phyloP scores from a whole-genome alignment of 2,329 filamentous ascomycete genomes.

The Neonectria sp. region DNA sequence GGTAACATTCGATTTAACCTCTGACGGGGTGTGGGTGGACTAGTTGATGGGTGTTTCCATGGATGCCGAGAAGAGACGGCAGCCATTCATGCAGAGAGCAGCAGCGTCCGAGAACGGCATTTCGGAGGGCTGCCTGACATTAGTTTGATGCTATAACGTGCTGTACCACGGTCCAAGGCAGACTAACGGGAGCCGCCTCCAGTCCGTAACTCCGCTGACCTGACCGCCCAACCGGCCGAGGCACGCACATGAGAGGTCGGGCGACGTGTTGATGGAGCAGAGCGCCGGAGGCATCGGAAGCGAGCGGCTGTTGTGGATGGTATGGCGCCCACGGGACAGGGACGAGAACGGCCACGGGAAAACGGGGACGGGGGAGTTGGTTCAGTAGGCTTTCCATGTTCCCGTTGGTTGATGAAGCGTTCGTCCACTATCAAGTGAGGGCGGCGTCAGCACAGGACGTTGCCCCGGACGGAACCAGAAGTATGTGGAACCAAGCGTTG shows the following conservation, averaged over 20 bases:
- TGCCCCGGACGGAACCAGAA: neutral
- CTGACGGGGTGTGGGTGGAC: neutral
- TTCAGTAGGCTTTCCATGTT: neutral
- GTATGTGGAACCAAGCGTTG: neutral
- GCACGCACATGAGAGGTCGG: neutral
- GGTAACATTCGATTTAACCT: neutral
- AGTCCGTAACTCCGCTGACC: conserved; percentile 27
- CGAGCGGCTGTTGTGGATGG: neutral
- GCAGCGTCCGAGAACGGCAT: conserved; percentile 2
- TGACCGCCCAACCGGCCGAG: neutral
- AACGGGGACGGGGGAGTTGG: neutral
- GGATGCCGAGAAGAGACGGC: neutral
- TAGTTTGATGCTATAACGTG: neutral
- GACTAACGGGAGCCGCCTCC: conserved; percentile 14
- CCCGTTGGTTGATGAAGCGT: neutral
- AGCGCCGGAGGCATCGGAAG: conserved; percentile 8
- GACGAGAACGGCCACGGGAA: neutral
- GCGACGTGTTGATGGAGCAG: neutral
- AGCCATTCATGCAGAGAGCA: neutral
- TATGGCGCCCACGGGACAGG: neutral
- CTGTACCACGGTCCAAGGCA: neutral
- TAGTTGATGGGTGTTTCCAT: neutral
- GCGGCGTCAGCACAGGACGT: neutral
- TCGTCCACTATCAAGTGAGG: neutral
- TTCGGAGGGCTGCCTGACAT: conserved; percentile 22